Percentiles rank a stretch among this genome's conserved stretches.
phyloP scores from a whole-genome alignment of 257 asterid species.

The Nicotiana knightiana region DNA sequence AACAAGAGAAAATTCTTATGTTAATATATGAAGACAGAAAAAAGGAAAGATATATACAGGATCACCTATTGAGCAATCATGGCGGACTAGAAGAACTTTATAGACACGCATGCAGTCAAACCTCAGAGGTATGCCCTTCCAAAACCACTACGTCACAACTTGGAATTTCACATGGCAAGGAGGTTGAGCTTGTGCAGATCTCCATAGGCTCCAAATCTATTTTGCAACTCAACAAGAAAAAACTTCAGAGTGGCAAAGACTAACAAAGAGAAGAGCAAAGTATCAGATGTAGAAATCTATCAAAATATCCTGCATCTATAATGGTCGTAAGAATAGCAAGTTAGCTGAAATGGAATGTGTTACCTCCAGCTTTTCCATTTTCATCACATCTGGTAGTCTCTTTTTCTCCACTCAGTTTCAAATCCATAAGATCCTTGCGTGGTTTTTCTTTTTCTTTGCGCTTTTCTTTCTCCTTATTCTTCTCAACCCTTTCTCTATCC shows the following conservation, averaged over 20 bases:
- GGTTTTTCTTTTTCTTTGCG: slow-evolving; percentile 58
- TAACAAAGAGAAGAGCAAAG: neutral
- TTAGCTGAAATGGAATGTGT: neutral
- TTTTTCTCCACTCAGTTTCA: slow-evolving; percentile 40
- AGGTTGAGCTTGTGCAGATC: slow-evolving; percentile 47
- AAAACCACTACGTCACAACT: slow-evolving; percentile 59
- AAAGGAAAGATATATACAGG: neutral
- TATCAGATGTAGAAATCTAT: neutral
- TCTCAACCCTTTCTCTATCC: slow-evolving; percentile 39
- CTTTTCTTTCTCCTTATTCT: slow-evolving; percentile 43
- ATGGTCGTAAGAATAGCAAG: neutral
- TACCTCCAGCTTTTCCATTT: slow-evolving; percentile 63
- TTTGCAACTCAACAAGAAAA: slow-evolving; percentile 18
- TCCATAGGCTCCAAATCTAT: slow-evolving; percentile 93
- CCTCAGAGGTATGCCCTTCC: slow-evolving; percentile 99
- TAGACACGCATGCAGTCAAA: slow-evolving; percentile 24
- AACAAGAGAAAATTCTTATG: slow-evolving; percentile 7
- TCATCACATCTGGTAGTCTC: slow-evolving; percentile 38
- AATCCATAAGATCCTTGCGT: slow-evolving; percentile 41
- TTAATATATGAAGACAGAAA: neutral
- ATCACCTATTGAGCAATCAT: neutral
- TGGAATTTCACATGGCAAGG: slow-evolving; percentile 65
- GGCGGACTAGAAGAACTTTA: neutral
- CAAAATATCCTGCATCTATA: neutral
- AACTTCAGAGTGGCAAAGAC: neutral